Evolutionary conservation across 139 green algal genomes (phyloP), one percentile per base, ranked within the genome.

Genomic region (Edaphochlamys debaryana): DNA sequence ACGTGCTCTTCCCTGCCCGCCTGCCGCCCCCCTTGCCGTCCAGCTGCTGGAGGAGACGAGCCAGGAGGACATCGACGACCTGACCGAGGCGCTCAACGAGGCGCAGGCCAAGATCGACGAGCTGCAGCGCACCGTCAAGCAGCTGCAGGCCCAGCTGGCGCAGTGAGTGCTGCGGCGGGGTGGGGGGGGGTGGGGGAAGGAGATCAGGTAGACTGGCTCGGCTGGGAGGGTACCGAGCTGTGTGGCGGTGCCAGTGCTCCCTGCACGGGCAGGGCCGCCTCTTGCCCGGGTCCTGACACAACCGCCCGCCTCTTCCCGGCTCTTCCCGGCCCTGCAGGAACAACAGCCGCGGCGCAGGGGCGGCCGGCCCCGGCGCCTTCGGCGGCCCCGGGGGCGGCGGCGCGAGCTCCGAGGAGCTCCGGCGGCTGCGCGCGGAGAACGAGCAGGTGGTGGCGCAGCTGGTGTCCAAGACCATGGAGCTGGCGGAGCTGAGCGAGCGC

Each of bases 401-500:
- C 22, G 56, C 62, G 15, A 58, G 42, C 56, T 17, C 67, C 9
- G 67, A 50, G 40, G 88, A 92, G 79, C 62, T 90, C 34, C 62
- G 41, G 23, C 56, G 62, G 30, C 63, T 90, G 22, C 73, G 83
- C 7, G 20, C 34, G 22, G 89, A 92, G 45, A 89, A 89, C 41
- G 69, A 88, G 64, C 20, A 38, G 19, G n/a, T 92, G 8, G 86
- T 90, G 48, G n/a, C 80, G 62, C 77, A 90, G 42, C 86, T 94
- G 82, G 86, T 94, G 32, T 11, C 67, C 30, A 86, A 82, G 52
- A 90, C 90, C 63, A 69, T 94, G 68, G 74, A 87, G 69, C 77
- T 90, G 48, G 90, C 90, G 34, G 64, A 90, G 78, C 56, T 81
- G 73, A 81, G 62, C 36, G 88, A 94, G 78, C 56, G 64, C 20